Conservation (phyloP, 2,329 filamentous ascomycete species). For the Xylaria arbuscula region DNA sequence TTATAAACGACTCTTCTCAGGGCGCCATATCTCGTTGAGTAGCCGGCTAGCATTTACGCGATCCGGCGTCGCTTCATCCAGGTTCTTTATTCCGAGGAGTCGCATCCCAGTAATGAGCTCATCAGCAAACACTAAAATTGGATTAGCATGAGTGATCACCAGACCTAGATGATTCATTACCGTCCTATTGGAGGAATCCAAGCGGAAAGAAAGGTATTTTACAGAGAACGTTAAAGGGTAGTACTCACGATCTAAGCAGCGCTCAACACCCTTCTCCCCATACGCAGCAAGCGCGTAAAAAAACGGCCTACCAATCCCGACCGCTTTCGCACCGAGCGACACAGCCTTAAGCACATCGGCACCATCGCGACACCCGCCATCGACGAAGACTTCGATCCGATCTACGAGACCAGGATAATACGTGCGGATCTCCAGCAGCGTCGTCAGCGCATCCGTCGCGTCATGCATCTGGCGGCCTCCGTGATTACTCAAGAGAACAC, state of each 20-base stretch:
- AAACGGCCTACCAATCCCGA: constrained; percentile 59
- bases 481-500: constrained; percentile 62
- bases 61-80: constrained; percentile 61
- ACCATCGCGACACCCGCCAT: constrained; percentile 60
- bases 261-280: constrained; percentile 48
- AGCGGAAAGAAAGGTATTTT: constrained; percentile 17
- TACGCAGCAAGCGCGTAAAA: constrained; percentile 56
- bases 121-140: constrained; percentile 46
- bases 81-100: constrained; percentile 60
- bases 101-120: constrained; percentile 62
- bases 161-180: neutral
- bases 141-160: constrained; percentile 15
- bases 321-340: constrained; percentile 59
- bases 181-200: neutral
- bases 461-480: constrained; percentile 63
- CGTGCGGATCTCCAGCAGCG: constrained; percentile 58
- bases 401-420: constrained; percentile 57
- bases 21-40: constrained; percentile 50
- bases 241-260: constrained; percentile 45
- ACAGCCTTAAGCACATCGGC: constrained; percentile 61
- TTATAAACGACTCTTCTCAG: constrained; percentile 45
- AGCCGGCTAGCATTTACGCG: constrained; percentile 58
- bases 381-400: constrained; percentile 58
- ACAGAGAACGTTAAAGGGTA: neutral
- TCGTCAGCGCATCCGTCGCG: constrained; percentile 56